A percentile compares a stretch with the other conserved stretches of the same genome.
These are phyloP conservation scores for Alternaria sp. DNA, from an alignment of 2,329 filamentous ascomycete species.

Conservation along the genomic window DNA sequence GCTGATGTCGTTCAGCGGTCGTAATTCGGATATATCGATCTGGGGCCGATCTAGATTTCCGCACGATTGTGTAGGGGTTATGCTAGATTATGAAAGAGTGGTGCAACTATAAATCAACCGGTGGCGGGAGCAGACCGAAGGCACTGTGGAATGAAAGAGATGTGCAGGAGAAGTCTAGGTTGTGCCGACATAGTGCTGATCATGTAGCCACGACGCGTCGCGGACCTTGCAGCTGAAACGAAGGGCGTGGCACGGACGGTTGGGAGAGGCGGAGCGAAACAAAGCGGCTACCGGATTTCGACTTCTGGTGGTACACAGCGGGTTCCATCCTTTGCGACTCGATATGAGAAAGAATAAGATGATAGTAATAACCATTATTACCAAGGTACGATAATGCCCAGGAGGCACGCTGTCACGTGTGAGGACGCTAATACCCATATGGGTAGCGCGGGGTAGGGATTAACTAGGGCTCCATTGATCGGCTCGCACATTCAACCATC, in stretches of 20 bases:
- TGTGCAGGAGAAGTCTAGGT: slow-evolving; percentile 8
- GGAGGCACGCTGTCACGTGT: slow-evolving; percentile 7
- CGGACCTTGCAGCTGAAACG: slow-evolving; percentile 34
- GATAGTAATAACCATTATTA: background rate
- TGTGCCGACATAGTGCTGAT: slow-evolving; percentile 23
- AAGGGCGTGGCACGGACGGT: slow-evolving; percentile 34
- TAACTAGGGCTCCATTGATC: background rate
- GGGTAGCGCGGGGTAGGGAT: background rate
- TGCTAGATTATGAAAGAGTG: background rate
- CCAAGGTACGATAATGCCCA: background rate
- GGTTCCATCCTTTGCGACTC: background rate
- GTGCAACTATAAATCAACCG: background rate
- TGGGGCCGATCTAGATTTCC: background rate
- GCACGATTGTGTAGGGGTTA: background rate
- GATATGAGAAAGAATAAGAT: background rate
- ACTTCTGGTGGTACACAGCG: background rate
- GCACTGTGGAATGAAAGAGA: slow-evolving; percentile 2
- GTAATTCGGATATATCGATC: background rate
- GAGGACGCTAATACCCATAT: background rate
- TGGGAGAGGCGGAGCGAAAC: slow-evolving; percentile 2
- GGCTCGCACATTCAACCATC: background rate
- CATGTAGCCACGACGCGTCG: slow-evolving; percentile 27
- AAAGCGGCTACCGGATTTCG: background rate
- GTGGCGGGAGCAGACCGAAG: background rate
- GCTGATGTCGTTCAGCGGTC: background rate